These are phyloP conservation scores for Aspergillus sp. DNA, from an alignment of 2,329 filamentous ascomycete species.

Conservation along the genomic window DNA sequence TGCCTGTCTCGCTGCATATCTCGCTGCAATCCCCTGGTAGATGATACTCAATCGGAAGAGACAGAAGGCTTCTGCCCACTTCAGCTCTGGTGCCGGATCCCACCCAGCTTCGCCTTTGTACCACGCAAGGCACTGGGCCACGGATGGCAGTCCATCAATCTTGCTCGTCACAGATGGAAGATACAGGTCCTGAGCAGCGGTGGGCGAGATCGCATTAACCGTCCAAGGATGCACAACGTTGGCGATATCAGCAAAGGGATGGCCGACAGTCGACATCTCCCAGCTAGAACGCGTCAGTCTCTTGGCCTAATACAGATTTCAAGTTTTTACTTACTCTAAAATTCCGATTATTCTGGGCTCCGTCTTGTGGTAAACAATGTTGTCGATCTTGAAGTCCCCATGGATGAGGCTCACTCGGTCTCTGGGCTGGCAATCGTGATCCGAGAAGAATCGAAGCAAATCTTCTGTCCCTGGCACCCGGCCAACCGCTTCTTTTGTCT, in stretches of 20 bases:
- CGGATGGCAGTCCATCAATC: neutral
- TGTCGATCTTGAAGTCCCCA: conserved; percentile 96
- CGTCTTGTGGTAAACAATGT: conserved; percentile 84
- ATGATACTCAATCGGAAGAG: conserved; percentile 1
- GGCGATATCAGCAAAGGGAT: neutral
- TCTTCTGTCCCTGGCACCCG: conserved; percentile 80
- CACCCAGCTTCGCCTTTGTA: neutral
- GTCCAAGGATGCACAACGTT: conserved; percentile 1
- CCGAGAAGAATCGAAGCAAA: conserved; percentile 74
- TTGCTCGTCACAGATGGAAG: neutral
- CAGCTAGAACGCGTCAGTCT: neutral
- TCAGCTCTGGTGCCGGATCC: neutral
- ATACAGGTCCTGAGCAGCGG: neutral
- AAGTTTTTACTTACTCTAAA: conserved; percentile 55
- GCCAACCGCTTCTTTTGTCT: conserved; percentile 74
- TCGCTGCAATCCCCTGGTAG: neutral
- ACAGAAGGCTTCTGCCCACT: neutral
- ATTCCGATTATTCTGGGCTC: conserved; percentile 88
- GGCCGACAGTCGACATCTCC: neutral
- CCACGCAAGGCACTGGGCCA: neutral
- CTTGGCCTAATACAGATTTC: neutral
- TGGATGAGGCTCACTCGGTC: conserved; percentile 82
- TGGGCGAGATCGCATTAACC: neutral
- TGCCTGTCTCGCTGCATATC: neutral
- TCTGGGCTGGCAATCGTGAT: conserved; percentile 67